phyloP scores from a whole-genome alignment of 768 basidiomycete species.

The Macrocybe gigantea region DNA sequence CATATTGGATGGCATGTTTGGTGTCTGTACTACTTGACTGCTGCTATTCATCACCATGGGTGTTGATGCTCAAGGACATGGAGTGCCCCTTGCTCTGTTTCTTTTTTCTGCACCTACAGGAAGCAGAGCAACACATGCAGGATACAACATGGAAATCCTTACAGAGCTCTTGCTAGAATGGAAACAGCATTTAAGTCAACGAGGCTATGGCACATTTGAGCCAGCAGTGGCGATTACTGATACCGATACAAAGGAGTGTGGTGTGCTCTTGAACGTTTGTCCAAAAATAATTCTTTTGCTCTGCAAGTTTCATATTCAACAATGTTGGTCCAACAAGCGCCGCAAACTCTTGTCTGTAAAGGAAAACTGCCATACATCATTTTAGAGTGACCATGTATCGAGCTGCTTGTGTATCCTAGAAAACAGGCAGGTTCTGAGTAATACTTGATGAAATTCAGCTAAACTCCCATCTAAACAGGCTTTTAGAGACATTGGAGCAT shows the following conservation, averaged over 20 bases:
- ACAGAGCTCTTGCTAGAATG: slow-evolving; percentile 5
- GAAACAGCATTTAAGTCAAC: slow-evolving; percentile 2
- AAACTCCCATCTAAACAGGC: too few relatives aligned
- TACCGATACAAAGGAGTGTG: slow-evolving; percentile 26
- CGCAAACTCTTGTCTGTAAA: slow-evolving; percentile 8
- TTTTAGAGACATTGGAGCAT: too few relatives aligned
- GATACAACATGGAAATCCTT: slow-evolving; percentile 12
- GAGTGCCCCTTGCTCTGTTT: slow-evolving; percentile 25
- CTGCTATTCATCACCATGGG: slow-evolving; percentile 27
- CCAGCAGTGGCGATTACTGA: slow-evolving; percentile 23
- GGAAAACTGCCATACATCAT: slow-evolving; percentile 4
- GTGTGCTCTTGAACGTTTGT: slow-evolving; percentile 19
- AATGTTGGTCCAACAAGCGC: slow-evolving; percentile 27
- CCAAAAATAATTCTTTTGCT: slow-evolving; percentile 23
- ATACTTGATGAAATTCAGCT: too few relatives aligned
- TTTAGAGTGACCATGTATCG: too few relatives aligned
- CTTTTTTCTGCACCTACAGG: too few relatives aligned
- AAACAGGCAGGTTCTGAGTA: too few relatives aligned
- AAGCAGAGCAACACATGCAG: slow-evolving; percentile 10
- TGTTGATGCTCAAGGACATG: slow-evolving; percentile 18
- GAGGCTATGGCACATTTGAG: slow-evolving; percentile 11
- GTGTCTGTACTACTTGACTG: slow-evolving; percentile 12
- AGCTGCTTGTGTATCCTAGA: too few relatives aligned
- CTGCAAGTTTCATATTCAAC: slow-evolving; percentile 30
- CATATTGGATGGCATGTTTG: slow-evolving; percentile 17